Evolutionary conservation across 2,329 filamentous ascomycete species (phyloP).

Genomic region (Pseudogymnoascus destructans): DNA sequence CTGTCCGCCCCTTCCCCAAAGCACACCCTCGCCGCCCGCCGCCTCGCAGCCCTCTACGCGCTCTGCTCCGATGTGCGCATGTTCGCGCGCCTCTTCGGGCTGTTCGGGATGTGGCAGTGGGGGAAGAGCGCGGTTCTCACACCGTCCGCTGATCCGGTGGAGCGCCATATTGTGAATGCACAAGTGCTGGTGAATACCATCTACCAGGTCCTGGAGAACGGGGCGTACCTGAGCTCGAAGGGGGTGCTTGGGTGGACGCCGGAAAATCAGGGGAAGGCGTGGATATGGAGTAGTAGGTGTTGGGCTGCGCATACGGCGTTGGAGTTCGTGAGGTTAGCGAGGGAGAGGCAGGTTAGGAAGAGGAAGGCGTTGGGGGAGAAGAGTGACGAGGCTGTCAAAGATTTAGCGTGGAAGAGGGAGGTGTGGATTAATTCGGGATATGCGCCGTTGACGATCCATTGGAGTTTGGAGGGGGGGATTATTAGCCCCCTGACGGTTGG

Average conservation of each 20-base stretch:
- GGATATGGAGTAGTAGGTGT: constrained; percentile 61
- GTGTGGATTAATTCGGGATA: constrained; percentile 60
- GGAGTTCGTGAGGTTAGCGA: constrained; percentile 53
- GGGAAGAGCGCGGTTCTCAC: constrained; percentile 34
- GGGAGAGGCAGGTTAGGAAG: constrained; percentile 25
- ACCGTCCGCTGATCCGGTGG: constrained; percentile 30
- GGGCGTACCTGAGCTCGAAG: constrained; percentile 61
- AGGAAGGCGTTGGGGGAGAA: constrained; percentile 38
- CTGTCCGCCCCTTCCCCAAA: constrained; percentile 40
- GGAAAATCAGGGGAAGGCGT: constrained; percentile 46
- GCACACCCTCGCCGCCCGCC: constrained; percentile 36
- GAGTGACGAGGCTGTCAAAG: constrained; percentile 37
- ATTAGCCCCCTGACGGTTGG: constrained; percentile 46
- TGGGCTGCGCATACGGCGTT: constrained; percentile 70
- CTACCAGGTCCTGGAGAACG: constrained; percentile 76
- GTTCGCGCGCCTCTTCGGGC: constrained; percentile 63
- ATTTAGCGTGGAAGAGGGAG: constrained; percentile 46
- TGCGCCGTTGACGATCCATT: constrained; percentile 74
- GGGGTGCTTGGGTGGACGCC: constrained; percentile 50
- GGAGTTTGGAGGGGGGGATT: constrained; percentile 56
- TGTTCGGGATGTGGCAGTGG: constrained; percentile 62
- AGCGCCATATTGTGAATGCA: constrained; percentile 44
- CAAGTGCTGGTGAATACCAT: constrained; percentile 55
- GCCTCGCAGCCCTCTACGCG: constrained; percentile 45
- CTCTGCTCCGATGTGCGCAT: constrained; percentile 59